Conservation (phyloP, 139 green algal genomes). For the Pseudopediastrum boryanum region DNA sequence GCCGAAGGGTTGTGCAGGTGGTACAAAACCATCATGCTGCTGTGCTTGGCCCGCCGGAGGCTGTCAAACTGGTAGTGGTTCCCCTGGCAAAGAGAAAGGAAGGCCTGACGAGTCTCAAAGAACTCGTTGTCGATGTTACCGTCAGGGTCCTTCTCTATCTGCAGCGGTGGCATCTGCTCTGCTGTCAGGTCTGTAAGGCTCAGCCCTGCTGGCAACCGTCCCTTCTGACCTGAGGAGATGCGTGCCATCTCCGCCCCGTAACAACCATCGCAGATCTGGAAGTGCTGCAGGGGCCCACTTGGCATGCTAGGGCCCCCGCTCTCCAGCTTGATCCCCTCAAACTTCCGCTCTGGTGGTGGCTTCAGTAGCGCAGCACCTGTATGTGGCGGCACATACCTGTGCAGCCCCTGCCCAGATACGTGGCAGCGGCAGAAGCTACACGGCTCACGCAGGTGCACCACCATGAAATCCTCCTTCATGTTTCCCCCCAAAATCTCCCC, state of each 20-base stretch:
- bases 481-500: slow-evolving; percentile 82
- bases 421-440: slow-evolving; percentile 87
- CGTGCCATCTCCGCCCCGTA: slow-evolving; percentile 47
- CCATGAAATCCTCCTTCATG: slow-evolving; percentile 99
- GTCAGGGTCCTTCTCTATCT: slow-evolving; percentile 53
- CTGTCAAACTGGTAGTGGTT: slow-evolving; percentile 99
- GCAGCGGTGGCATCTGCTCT: slow-evolving; percentile 26
- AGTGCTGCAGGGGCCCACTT: slow-evolving; percentile 35
- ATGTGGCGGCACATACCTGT: slow-evolving; percentile 26
- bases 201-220: slow-evolving; percentile 49
- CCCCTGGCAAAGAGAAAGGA: slow-evolving; percentile 95
- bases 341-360: slow-evolving; percentile 61
- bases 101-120: slow-evolving; percentile 95
- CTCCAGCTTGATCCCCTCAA: slow-evolving; percentile 88
- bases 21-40: slow-evolving; percentile 99
- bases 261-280: slow-evolving; percentile 57
- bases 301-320: slow-evolving; percentile 48
- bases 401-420: slow-evolving; percentile 3
- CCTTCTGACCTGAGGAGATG: slow-evolving; percentile 1
- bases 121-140: slow-evolving; percentile 87
- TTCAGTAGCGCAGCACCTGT: slow-evolving; percentile 32
- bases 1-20: slow-evolving; percentile 97
- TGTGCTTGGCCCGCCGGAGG: slow-evolving; percentile 96
- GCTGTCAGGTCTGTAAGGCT: slow-evolving; percentile 29
- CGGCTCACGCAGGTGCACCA: slow-evolving; percentile 92